phyloP scores from a whole-genome alignment of 2,329 filamentous ascomycete species.

The Aspergillus amoenus region DNA sequence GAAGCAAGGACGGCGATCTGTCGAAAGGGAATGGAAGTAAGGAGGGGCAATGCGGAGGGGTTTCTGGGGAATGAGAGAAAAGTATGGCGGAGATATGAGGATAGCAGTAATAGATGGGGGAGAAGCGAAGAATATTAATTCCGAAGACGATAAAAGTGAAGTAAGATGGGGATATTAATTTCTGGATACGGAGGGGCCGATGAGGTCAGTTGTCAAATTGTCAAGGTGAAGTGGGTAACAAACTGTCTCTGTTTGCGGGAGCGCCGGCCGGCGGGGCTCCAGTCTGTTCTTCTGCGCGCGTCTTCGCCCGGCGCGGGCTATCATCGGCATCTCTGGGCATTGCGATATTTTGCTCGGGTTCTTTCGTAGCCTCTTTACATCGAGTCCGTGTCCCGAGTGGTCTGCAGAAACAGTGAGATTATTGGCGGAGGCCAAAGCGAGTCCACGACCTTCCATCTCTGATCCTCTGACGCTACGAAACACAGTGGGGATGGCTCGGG shows the following conservation, averaged over 20 bases:
- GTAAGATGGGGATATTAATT: constrained; percentile 2
- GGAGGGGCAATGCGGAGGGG: constrained; percentile 11
- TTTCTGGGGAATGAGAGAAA: not conserved
- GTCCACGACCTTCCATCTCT: constrained; percentile 7
- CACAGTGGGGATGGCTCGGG: constrained; percentile 16
- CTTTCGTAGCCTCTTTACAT: constrained; percentile 5
- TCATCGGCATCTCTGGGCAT: constrained; percentile 2
- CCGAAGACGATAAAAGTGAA: constrained; percentile 4
- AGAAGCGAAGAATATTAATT: constrained; percentile 4
- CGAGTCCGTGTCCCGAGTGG: not conserved
- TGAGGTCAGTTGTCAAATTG: constrained; percentile 31
- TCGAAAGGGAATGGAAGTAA: not conserved
- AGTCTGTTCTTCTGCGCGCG: not conserved
- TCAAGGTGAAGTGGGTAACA: constrained; percentile 12
- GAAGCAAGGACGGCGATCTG: not conserved
- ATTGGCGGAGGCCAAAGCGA: constrained; percentile 12
- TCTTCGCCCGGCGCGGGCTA: not conserved
- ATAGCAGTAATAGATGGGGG: not conserved
- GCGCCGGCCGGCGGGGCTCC: constrained; percentile 20
- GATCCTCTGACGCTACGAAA: constrained; percentile 28
- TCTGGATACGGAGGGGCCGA: constrained; percentile 22
- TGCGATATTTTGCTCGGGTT: constrained; percentile 5
- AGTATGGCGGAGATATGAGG: constrained; percentile 1
- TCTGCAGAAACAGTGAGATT: constrained; percentile 8
- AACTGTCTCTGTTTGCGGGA: constrained; percentile 16